A percentile compares a stretch with the other conserved stretches of the same genome.
Conservation (phyloP, 257 asterid genomes). For the Henckelia pumila region DNA sequence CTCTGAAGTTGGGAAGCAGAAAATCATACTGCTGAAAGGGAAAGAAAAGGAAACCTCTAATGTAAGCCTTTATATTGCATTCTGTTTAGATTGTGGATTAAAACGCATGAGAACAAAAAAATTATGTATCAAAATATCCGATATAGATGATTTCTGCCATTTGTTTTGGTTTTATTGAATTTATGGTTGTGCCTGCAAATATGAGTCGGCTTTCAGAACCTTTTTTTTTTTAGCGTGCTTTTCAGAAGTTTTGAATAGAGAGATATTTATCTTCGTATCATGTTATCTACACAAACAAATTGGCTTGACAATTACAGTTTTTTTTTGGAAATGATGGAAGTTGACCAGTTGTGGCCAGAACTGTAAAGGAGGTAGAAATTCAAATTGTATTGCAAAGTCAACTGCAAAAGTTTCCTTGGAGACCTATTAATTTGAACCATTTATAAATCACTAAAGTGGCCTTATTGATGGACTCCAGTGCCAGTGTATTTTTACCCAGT, state of each 20-base stretch:
- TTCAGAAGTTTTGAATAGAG: background rate
- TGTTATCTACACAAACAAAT: background rate
- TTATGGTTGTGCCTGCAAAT: background rate
- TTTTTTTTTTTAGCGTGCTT: too few species aligned
- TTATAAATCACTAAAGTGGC: conserved; percentile 10
- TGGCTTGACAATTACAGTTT: background rate
- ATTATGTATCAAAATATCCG: background rate
- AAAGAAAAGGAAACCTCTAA: conserved; percentile 69
- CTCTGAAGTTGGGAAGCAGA: conserved; percentile 64
- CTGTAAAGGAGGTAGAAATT: background rate
- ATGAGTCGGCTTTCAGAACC: background rate
- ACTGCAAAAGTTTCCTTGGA: conserved; percentile 4
- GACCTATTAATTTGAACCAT: background rate
- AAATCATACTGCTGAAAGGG: conserved; percentile 73
- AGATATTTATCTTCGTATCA: background rate
- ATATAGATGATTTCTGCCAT: conserved; percentile 3
- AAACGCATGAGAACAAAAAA: background rate
- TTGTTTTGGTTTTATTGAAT: background rate
- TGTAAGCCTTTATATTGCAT: conserved; percentile 44
- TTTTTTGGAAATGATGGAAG: background rate
- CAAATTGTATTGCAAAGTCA: conserved; percentile 1
- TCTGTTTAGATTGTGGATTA: conserved; percentile 6
- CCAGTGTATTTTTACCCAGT: background rate
- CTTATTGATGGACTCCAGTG: background rate
- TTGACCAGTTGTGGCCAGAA: background rate